Evolutionary conservation across 345 rosid genomes (phyloP), one percentile per base, ranked within the genome.

Genomic region (Salix suchowensis): DNA sequence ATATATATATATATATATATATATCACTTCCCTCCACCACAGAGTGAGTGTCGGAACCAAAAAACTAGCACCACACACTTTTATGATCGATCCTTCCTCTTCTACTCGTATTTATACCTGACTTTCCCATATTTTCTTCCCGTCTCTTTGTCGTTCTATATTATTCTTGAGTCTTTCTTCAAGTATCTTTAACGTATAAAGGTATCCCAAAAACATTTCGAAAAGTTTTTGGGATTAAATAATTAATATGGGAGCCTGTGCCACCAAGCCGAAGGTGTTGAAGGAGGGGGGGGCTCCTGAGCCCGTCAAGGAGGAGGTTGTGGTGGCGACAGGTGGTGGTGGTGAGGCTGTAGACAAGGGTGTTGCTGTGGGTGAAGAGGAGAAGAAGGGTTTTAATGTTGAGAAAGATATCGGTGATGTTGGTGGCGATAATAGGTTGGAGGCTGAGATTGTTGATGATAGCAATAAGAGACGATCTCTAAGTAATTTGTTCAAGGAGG

Each of bases 201-300:
- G 52, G 52, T 48, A 5, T 50, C 55, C 55, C 55, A 50, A 50
- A 50, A 50, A 3, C 21, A 50, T 50, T 50, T 50, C 4, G 21
- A 50, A 50, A 50, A 50, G 55, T 50, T 50, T 50, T 50, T 50
- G 55, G 55, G 55, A 50, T 48, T 50, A 50, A 50, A 15, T 50
- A 50, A 16, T 16, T 50, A 50, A 50, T 50, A 50, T 50, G 55
- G 21, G 55, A 68, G 87, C 81, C 15, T 88, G 91, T 54, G 87
- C 88, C 5, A 83, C 89, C 37, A 88, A 86, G 78, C 88, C 88
- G 0, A 86, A 83, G 84, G 88, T 83, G 50, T 75, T 77, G 69
- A 86, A 78, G 86, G 83, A 79, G 28, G 82, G 78, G 4, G 73
- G 68, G 44, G 81, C 52, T 4, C 84, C 83, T 0, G 79, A 76